Evolutionary conservation across 768 basidiomycete genomes (phyloP), one percentile per base, ranked within the genome.

Genomic region (Pleurotus tuber-regium): DNA sequence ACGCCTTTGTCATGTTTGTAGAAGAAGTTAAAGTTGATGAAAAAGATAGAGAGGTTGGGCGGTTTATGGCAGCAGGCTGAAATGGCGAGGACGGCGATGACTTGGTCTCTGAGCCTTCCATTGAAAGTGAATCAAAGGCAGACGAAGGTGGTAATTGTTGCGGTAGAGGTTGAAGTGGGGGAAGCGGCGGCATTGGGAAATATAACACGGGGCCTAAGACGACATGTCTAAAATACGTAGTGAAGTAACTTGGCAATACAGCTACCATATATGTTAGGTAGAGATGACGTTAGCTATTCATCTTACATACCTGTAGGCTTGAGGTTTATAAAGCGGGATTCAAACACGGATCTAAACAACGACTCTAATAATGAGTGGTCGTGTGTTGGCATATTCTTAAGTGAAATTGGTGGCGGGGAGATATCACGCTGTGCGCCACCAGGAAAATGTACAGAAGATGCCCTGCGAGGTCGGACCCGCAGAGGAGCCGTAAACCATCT

Each of bases 401-500:
- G 66, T 46, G 62, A 55, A 21, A 68, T 64, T 53, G 66, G 66
- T 21, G 74, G 66, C 40, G 69, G 64, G 51, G 70, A 63, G 11
- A 58, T 47, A 29, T 57, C 64, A 33, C 66, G 70, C 48, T 70
- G 70, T 30, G 72, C 64, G 28, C 74, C 76, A 44, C 80, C 75
- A 26, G 83, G 75, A 58, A 75, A 70, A 57, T 80, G 74, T 36
- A 78, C 69, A 33, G 83, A 77, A 35, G 78, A 66, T 50, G 74
- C 62, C 43, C 76, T 71, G 54, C 72, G 64, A 18, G 77, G 70
- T 59, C 73, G 79, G 24, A 72, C 71, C 24, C 85, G 80, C 47
- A 89, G 74, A 7, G 86, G 84, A 31, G 76, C 72, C 1, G 89
- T 89, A 59, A 89, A 91, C 87, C 87, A 90, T 30, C 77, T 78